These are phyloP conservation scores for Mimosa pudica DNA, from an alignment of 306 rosid genomes.

Conservation along the genomic window DNA sequence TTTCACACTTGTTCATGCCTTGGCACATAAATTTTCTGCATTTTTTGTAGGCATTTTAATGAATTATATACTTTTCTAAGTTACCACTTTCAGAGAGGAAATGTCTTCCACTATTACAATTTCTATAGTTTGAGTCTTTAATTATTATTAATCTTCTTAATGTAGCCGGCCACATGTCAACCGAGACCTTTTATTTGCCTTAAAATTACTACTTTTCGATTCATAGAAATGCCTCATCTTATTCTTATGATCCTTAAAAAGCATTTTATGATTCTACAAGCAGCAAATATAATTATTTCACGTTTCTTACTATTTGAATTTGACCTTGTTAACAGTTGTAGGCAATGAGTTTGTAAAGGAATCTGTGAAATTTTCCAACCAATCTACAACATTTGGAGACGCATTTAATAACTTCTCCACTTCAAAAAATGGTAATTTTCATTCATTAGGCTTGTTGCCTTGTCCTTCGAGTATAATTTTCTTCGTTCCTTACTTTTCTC, in stretches of 20 bases:
- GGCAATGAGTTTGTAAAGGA: conserved; percentile 84
- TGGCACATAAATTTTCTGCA: not conserved
- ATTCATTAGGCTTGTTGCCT: conserved; percentile 14
- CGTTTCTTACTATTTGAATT: conserved; percentile 25
- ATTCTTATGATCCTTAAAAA: conserved; percentile 1
- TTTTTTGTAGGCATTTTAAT: not conserved
- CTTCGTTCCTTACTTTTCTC: not conserved
- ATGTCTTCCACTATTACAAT: not conserved
- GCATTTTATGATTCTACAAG: not conserved
- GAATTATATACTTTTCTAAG: not conserved
- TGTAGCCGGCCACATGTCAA: not conserved
- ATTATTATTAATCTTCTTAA: no score
- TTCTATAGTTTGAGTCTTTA: not conserved
- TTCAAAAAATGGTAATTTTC: conserved; percentile 62
- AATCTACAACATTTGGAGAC: conserved; percentile 76
- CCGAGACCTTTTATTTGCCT: not conserved
- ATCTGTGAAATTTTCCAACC: conserved; percentile 72
- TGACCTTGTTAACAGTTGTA: conserved; percentile 56
- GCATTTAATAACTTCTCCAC: conserved; percentile 66
- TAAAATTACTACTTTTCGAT: conserved; percentile 33
- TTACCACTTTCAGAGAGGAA: not conserved
- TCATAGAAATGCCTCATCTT: conserved; percentile 36
- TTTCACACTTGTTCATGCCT: not conserved
- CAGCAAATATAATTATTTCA: conserved; percentile 9
- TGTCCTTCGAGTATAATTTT: not conserved